Evolutionary conservation across 1,284 basidiomycete species (phyloP).

Genomic region (Leccinum subrobustum): DNA sequence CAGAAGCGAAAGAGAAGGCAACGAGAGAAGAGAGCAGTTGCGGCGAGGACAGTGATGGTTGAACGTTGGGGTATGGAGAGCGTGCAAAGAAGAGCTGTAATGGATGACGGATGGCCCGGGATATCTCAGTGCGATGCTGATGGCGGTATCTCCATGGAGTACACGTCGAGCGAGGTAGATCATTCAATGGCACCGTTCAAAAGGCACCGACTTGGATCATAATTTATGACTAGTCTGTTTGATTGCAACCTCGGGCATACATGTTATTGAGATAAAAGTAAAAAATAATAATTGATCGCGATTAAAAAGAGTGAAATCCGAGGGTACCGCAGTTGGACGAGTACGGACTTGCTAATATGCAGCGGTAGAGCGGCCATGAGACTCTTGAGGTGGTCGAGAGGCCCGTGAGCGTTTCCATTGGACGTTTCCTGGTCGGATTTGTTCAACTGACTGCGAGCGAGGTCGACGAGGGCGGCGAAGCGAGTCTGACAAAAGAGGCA

Average conservation of each 20-base stretch:
- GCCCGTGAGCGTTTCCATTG: slow-evolving; percentile 16
- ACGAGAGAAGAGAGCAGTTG: too few species aligned
- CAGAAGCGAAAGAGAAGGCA: slow-evolving; percentile 46
- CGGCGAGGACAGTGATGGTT: too few species aligned
- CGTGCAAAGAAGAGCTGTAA: too few species aligned
- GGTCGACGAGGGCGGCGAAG: slow-evolving; percentile 46
- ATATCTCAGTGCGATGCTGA: slow-evolving; percentile 52
- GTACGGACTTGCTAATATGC: neutral
- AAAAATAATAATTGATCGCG: neutral
- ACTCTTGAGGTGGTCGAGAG: slow-evolving; percentile 33
- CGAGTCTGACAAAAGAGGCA: slow-evolving; percentile 50
- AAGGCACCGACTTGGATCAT: slow-evolving; percentile 54
- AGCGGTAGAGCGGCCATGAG: slow-evolving; percentile 28
- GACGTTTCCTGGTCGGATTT: slow-evolving; percentile 34
- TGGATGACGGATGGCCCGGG: too few species aligned
- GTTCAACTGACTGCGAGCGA: slow-evolving; percentile 44
- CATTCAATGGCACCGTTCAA: slow-evolving; percentile 54
- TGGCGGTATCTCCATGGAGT: slow-evolving; percentile 71
- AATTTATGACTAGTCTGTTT: slow-evolving; percentile 20
- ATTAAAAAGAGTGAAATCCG: neutral
- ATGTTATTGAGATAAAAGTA: slow-evolving; percentile 5
- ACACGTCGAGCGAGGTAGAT: slow-evolving; percentile 71
- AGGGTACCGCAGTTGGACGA: slow-evolving; percentile 14
- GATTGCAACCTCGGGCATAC: slow-evolving; percentile 8
- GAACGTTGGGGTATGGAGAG: too few species aligned